A percentile compares a stretch with the other conserved stretches of the same genome.
These are phyloP conservation scores for Lagenaria siceraria DNA, from an alignment of 306 rosid species.

Conservation along the genomic window DNA sequence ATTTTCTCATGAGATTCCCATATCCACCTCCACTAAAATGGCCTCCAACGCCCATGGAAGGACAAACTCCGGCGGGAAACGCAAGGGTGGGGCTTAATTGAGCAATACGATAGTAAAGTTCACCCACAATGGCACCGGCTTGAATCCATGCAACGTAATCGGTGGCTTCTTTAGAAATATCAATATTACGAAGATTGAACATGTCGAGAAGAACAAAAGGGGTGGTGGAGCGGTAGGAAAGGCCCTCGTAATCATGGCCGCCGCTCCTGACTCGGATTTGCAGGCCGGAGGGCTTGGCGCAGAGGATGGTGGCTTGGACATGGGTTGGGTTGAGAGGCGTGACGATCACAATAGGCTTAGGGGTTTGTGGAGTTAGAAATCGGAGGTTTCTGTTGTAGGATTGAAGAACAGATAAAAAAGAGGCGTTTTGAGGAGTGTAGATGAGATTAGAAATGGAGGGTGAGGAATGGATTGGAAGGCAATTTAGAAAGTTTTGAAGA, in stretches of 20 bases:
- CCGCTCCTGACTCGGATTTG: conserved; percentile 60
- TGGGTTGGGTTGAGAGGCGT: conserved; percentile 36
- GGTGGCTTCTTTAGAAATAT: conserved; percentile 20
- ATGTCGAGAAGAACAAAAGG: conserved; percentile 61
- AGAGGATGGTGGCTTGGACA: conserved; percentile 38
- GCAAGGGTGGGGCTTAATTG: conserved; percentile 45
- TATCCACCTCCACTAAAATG: conserved; percentile 79
- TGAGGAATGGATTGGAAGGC: conserved; percentile 25
- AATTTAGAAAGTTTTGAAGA: conserved; percentile 27
- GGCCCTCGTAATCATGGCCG: conserved; percentile 75
- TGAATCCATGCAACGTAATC: conserved; percentile 34
- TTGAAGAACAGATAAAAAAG: conserved; percentile 41
- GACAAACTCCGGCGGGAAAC: conserved; percentile 58
- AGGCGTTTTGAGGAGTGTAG: conserved; percentile 25
- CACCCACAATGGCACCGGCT: conserved; percentile 65
- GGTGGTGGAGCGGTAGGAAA: conserved; percentile 38
- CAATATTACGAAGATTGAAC: conserved; percentile 41
- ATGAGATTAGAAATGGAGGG: conserved; percentile 17
- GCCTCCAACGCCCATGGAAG: conserved; percentile 66
- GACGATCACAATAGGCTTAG: conserved; percentile 46
- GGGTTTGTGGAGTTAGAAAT: conserved; percentile 51
- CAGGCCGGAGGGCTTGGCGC: conserved; percentile 28
- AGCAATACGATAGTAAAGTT: conserved; percentile 49
- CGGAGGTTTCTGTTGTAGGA: conserved; percentile 61
- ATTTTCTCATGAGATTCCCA: conserved; percentile 53